These are phyloP conservation scores for Pecoramyces ruminantium DNA, from an alignment of 192 early-diverging fungal genomes.

Conservation along the genomic window DNA sequence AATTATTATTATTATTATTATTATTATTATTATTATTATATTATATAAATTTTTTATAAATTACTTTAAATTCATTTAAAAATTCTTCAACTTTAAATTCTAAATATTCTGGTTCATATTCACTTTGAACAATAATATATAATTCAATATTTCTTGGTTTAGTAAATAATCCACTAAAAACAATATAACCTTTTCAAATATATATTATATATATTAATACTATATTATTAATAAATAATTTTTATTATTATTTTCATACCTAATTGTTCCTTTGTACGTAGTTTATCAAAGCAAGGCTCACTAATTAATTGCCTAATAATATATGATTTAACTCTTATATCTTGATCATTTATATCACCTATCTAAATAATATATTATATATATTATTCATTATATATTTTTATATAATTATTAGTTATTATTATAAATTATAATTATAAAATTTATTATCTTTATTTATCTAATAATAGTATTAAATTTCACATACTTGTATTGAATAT, in stretches of 20 bases:
- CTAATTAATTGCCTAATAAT: slow-evolving; percentile 66
- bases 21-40: no score
- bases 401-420: background rate
- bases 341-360: slow-evolving; percentile 45
- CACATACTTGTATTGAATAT: slow-evolving; percentile 49
- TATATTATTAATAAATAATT: background rate
- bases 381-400: no score
- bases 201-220: background rate
- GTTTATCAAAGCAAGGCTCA: slow-evolving; percentile 83
- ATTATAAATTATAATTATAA: background rate
- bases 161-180: slow-evolving; percentile 52
- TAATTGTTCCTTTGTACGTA: slow-evolving; percentile 80
- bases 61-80: slow-evolving; percentile 30
- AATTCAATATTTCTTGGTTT: slow-evolving; percentile 59
- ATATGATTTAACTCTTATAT: slow-evolving; percentile 43
- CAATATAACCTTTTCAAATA: slow-evolving; percentile 40
- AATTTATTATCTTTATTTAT: background rate
- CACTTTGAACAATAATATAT: slow-evolving; percentile 74
- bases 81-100: slow-evolving; percentile 66
- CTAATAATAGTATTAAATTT: no score
- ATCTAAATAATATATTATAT: no score
- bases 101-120: slow-evolving; percentile 61
- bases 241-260: slow-evolving; percentile 41
- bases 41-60: background rate
- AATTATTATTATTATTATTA: no score